Evolutionary conservation across 257 asterid genomes (phyloP).

Genomic region (Thymus quinquecostatus): DNA sequence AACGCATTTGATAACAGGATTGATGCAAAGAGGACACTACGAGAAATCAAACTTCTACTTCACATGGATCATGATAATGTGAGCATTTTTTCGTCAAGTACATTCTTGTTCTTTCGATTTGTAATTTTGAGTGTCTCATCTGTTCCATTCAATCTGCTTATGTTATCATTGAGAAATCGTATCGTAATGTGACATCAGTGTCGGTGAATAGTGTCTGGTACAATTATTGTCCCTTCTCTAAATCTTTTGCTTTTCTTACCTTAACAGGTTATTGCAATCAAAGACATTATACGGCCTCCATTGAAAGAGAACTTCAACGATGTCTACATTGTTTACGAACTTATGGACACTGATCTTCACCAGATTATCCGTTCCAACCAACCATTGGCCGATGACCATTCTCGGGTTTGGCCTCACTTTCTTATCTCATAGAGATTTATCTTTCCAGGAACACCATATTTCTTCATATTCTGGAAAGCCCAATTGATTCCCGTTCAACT

Average conservation of each 20-base stretch:
- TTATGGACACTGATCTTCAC: slow-evolving; percentile 91
- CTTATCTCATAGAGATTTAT: slow-evolving; percentile 28
- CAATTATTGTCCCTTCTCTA: neutral
- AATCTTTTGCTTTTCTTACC: slow-evolving; percentile 15
- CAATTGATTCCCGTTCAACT: slow-evolving; percentile 13
- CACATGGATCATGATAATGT: slow-evolving; percentile 90
- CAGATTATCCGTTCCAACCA: slow-evolving; percentile 85
- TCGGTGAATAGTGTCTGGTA: neutral
- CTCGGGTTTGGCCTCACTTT: slow-evolving; percentile 69
- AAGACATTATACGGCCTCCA: slow-evolving; percentile 86
- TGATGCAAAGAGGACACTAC: slow-evolving; percentile 81
- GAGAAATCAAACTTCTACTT: slow-evolving; percentile 82
- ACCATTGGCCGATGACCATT: slow-evolving; percentile 78
- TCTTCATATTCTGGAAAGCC: neutral
- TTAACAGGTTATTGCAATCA: slow-evolving; percentile 67
- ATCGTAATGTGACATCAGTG: neutral
- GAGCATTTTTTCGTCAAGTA: slow-evolving; percentile 28
- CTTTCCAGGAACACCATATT: neutral
- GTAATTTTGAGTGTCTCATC: neutral
- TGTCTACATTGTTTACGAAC: slow-evolving; percentile 80
- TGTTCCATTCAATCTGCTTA: neutral
- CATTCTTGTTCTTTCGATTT: neutral
- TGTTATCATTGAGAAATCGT: neutral
- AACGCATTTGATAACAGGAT: slow-evolving; percentile 88
- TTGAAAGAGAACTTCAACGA: slow-evolving; percentile 86